Percentiles rank a stretch among this genome's conserved stretches.
These are phyloP conservation scores for Curvularia verruculosa DNA, from an alignment of 2,329 filamentous ascomycete genomes.

Conservation along the genomic window DNA sequence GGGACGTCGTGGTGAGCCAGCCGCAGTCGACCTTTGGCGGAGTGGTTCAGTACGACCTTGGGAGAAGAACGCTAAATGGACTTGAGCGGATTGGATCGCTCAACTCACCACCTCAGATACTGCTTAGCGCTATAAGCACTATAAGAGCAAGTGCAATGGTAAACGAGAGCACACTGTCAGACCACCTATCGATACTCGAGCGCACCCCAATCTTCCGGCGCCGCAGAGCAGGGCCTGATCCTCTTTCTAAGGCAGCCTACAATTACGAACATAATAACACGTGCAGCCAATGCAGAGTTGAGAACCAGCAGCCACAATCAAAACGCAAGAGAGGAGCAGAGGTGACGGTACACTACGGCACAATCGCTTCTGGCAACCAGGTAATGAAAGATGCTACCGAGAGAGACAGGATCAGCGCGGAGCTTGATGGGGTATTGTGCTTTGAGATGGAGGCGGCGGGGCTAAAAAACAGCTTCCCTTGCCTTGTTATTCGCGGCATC, in stretches of 20 bases:
- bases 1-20: background rate
- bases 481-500: slow-evolving; percentile 12
- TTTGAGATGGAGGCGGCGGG: too few relatives aligned
- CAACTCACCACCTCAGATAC: slow-evolving; percentile 11
- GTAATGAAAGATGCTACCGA: slow-evolving; percentile 51
- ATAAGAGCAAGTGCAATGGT: background rate
- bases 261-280: slow-evolving; percentile 14
- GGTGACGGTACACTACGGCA: slow-evolving; percentile 48
- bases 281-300: slow-evolving; percentile 12
- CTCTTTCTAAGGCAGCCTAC: slow-evolving; percentile 24
- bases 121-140: slow-evolving; percentile 10
- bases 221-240: slow-evolving; percentile 14
- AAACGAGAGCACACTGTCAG: background rate
- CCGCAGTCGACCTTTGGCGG: background rate
- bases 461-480: too few relatives aligned
- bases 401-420: slow-evolving; percentile 43
- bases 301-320: slow-evolving; percentile 3
- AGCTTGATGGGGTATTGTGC: slow-evolving; percentile 17
- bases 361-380: slow-evolving; percentile 50
- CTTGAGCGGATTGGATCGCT: background rate
- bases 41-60: background rate
- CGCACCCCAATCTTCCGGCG: slow-evolving; percentile 14
- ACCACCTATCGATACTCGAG: slow-evolving; percentile 11
- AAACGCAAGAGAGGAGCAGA: slow-evolving; percentile 10
- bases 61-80: background rate